Percentiles rank a stretch among this genome's conserved stretches.
These are phyloP conservation scores for Coffea canephora DNA, from an alignment of 257 asterid species.

Conservation along the genomic window DNA sequence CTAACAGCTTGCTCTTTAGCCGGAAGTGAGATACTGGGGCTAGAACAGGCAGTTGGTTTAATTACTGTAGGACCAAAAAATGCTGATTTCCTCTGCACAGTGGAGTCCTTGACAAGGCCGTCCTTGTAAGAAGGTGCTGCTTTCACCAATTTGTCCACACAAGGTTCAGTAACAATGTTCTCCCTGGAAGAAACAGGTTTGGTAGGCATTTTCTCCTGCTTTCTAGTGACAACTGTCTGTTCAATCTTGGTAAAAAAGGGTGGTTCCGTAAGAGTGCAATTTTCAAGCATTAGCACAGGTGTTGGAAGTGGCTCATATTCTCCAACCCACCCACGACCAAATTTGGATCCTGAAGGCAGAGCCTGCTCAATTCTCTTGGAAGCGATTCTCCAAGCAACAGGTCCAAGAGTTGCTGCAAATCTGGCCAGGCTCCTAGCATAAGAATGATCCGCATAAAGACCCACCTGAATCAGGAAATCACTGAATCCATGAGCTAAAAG, in stretches of 20 bases:
- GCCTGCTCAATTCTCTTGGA: constrained; percentile 87
- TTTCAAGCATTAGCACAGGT: constrained; percentile 64
- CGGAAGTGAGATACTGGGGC: constrained; percentile 29
- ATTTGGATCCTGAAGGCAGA: constrained; percentile 75
- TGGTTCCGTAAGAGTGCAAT: constrained; percentile 58
- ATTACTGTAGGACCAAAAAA: constrained; percentile 44
- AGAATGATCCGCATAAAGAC: constrained; percentile 83
- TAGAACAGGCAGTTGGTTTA: constrained; percentile 33
- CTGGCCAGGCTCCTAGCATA: constrained; percentile 93
- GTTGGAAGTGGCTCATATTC: constrained; percentile 95
- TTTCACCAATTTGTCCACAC: constrained; percentile 9
- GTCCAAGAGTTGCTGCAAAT: constrained; percentile 87
- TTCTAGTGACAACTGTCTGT: constrained; percentile 30
- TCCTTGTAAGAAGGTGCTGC: constrained; percentile 20
- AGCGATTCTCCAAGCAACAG: constrained; percentile 86
- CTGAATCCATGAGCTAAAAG: constrained; percentile 12
- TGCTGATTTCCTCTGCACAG: constrained; percentile 37
- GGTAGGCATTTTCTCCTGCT: constrained; percentile 30
- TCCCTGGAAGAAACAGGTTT: constrained; percentile 30
- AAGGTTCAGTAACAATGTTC: constrained; percentile 21
- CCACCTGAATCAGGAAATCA: constrained; percentile 57
- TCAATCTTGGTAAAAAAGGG: constrained; percentile 47
- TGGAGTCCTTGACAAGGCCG: constrained; percentile 29
- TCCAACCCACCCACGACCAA: constrained; percentile 98
- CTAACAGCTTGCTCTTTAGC: constrained; percentile 37